Evolutionary conservation across 1,284 basidiomycete species (phyloP).

Genomic region (Takashimella tepidaria): DNA sequence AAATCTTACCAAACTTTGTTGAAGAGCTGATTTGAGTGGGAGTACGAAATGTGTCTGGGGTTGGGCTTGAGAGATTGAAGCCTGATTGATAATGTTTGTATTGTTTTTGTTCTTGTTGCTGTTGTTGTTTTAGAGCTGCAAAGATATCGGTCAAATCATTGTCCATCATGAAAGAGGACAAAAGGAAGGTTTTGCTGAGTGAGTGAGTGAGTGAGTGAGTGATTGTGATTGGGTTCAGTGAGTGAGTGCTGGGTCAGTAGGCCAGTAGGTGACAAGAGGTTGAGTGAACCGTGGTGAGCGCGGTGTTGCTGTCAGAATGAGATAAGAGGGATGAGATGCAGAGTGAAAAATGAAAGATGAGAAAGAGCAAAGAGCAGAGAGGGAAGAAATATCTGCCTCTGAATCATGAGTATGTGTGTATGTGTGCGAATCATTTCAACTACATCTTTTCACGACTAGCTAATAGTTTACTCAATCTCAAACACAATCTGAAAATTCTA

Average conservation of each 20-base stretch:
- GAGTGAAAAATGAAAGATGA: background rate
- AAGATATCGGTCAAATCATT: background rate
- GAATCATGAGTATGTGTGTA: background rate
- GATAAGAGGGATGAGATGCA: too few species aligned
- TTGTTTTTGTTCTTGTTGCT: background rate
- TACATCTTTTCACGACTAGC: background rate
- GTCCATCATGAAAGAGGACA: background rate
- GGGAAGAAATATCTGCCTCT: background rate
- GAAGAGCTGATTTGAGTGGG: background rate
- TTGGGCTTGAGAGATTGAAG: background rate
- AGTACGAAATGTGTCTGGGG: background rate
- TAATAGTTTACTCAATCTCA: conserved; percentile 8
- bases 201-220: background rate
- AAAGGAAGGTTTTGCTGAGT: background rate
- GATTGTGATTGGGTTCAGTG: background rate
- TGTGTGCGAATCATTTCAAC: background rate
- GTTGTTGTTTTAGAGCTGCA: background rate
- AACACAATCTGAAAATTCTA: conserved; percentile 17
- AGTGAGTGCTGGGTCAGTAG: background rate
- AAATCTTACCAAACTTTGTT: background rate
- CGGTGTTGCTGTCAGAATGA: background rate
- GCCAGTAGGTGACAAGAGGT: background rate
- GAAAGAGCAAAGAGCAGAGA: background rate
- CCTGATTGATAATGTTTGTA: background rate
- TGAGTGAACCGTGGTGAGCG: background rate